phyloP scores from a whole-genome alignment of 2,329 filamentous ascomycete species.

The Aspergillus sp. region DNA sequence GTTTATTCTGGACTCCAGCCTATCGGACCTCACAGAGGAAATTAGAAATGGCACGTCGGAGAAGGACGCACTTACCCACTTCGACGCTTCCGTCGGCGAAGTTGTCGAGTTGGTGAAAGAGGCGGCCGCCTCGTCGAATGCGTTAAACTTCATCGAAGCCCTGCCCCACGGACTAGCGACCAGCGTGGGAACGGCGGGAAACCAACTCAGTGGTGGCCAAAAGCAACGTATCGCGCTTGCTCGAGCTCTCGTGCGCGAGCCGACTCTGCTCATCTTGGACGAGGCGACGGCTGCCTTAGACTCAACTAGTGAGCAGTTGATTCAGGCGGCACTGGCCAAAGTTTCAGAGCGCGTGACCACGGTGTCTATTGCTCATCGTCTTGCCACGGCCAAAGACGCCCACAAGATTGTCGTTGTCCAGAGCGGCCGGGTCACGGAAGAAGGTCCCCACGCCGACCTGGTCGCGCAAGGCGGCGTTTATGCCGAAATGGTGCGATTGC shows the following conservation, averaged over 20 bases:
- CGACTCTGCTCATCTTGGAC: constrained; percentile 64
- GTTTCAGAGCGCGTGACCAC: constrained; percentile 31
- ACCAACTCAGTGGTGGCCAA: constrained; percentile 63
- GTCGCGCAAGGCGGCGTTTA: constrained; percentile 42
- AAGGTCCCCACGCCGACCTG: constrained; percentile 35
- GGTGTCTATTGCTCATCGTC: constrained; percentile 38
- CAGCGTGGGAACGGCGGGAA: constrained; percentile 36
- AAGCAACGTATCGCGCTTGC: constrained; percentile 90
- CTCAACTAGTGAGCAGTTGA: constrained; percentile 35
- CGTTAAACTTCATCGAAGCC: constrained; percentile 27
- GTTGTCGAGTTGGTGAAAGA: constrained; percentile 28
- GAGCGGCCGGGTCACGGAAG: constrained; percentile 32
- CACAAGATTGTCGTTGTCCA: constrained; percentile 40
- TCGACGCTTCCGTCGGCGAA: constrained; percentile 25
- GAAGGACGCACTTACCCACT: constrained; percentile 21
- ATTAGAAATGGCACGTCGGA: constrained; percentile 25
- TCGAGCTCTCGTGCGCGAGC: constrained; percentile 78
- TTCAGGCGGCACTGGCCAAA: constrained; percentile 33
- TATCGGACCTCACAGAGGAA: constrained; percentile 25
- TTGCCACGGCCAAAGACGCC: constrained; percentile 37
- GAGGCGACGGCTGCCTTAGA: constrained; percentile 40
- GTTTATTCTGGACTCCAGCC: constrained; percentile 24
- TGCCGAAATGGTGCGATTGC: constrained; percentile 51
- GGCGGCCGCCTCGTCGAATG: constrained; percentile 29
- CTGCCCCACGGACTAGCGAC: constrained; percentile 27